These are phyloP conservation scores for Coemansia javaensis DNA, from an alignment of 192 early-diverging fungal genomes.

Conservation along the genomic window DNA sequence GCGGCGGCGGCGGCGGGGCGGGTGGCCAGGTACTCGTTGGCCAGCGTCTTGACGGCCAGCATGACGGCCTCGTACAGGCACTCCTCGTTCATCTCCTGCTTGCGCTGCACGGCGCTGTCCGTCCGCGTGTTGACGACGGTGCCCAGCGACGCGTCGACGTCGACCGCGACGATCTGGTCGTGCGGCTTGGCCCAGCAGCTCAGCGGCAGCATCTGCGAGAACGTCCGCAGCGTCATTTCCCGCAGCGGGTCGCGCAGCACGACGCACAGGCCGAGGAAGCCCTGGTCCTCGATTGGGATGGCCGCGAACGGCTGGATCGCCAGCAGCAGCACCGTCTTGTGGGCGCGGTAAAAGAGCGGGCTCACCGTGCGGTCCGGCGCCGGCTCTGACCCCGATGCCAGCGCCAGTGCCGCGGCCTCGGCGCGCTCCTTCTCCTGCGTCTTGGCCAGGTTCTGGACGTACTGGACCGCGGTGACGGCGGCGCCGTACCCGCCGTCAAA, in stretches of 20 bases:
- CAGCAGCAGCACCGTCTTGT: slow-evolving; percentile 42
- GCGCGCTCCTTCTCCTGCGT: slow-evolving; percentile 6
- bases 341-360: slow-evolving; percentile 43
- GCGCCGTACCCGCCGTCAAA: slow-evolving; percentile 51
- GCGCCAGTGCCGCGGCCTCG: not conserved
- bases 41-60: slow-evolving; percentile 45
- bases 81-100: slow-evolving; percentile 49
- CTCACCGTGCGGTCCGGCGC: slow-evolving; percentile 10
- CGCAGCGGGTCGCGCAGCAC: slow-evolving; percentile 41
- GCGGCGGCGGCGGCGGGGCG: slow-evolving; percentile 7
- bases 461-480: slow-evolving; percentile 42
- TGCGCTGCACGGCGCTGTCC: slow-evolving; percentile 38
- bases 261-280: slow-evolving; percentile 34
- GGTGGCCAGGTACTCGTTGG: slow-evolving; percentile 47
- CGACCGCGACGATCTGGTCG: slow-evolving; percentile 49
- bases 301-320: slow-evolving; percentile 46
- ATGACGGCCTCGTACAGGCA: slow-evolving; percentile 49
- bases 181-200: slow-evolving; percentile 46
- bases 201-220: slow-evolving; percentile 53
- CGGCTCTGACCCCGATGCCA: not conserved
- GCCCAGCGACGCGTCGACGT: slow-evolving; percentile 42
- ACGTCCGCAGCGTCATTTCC: slow-evolving; percentile 36
- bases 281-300: slow-evolving; percentile 49
- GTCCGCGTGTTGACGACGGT: slow-evolving; percentile 29
- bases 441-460: slow-evolving; percentile 26